Base-by-base conservation (phyloP, 1,139 yeast species). In the Candida sp. region DNA sequence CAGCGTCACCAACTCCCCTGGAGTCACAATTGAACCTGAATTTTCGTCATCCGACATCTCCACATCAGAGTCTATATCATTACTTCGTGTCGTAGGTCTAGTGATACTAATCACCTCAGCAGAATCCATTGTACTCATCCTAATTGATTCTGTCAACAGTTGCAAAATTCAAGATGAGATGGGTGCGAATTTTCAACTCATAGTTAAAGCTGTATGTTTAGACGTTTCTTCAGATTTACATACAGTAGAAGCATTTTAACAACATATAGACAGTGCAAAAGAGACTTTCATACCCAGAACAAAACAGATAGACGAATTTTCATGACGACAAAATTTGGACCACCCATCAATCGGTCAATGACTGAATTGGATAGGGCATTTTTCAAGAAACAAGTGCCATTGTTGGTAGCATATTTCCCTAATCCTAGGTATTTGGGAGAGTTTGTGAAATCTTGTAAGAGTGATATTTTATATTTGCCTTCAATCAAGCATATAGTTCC, bases 1-100 rank as follows among this genome's bases (percentile, higher is more conserved):
- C 55, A 87, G 95, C 0, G 99, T 93, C 15, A 95, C 88, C 44
- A 91, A 69, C 60, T 95, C 98, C 11, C 99, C 99, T 0, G 99
- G 99, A 0, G 97, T 89, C 19, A 93, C 96, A 21, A 74, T 68
- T 32, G 71, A 57, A 41, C 54, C 52, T 37, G 43, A 47, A 35
- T 44, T 51, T 37, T 57, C 65, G 9, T 49, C 60, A 35, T 67
- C 75, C 1, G 66, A 56, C 68, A 67, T 65, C 5, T 66, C 71
- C 4, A 58, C 49, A 44, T 66, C 73, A 1, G 65, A 55, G 22
- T 55, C 66, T 4, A 55, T 39, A n/a, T 55, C 58, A 38, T 46
- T 36, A 22, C 43, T 33, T 30, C 40, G 48, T 34, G 55, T 43
- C 1, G 42, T 39, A 37, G 75, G 77, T 48, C 59, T 66, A 21